These are phyloP conservation scores for Fraxinus americana DNA, from an alignment of 257 asterid genomes.

Conservation along the genomic window DNA sequence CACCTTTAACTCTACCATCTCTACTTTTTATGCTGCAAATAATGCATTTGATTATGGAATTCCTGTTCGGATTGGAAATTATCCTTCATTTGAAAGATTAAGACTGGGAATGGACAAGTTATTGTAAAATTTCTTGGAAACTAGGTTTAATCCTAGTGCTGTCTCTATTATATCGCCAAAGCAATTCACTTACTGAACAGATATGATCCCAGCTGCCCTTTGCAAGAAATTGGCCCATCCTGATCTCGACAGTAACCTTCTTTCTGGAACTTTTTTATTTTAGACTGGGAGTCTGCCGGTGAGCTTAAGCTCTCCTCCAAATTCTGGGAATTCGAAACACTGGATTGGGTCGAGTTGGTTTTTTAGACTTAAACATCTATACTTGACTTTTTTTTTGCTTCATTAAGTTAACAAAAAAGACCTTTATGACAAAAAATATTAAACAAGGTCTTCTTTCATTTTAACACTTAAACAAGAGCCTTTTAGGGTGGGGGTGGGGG, in stretches of 20 bases:
- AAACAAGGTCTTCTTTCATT: not conserved
- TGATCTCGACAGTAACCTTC: slow-evolving; percentile 39
- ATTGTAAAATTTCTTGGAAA: slow-evolving; percentile 44
- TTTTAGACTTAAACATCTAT: too few relatives aligned
- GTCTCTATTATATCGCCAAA: slow-evolving; percentile 40
- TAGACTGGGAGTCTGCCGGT: slow-evolving; percentile 48
- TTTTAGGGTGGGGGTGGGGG: too few relatives aligned
- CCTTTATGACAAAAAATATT: too few relatives aligned
- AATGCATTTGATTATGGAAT: slow-evolving; percentile 45
- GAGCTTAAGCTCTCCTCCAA: slow-evolving; percentile 27
- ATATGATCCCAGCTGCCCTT: slow-evolving; percentile 41
- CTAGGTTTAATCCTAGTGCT: slow-evolving; percentile 37
- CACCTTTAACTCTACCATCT: not conserved
- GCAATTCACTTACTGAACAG: slow-evolving; percentile 39
- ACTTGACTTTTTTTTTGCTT: not conserved
- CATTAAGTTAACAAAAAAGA: not conserved
- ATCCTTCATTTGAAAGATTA: slow-evolving; percentile 43
- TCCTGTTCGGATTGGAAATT: not conserved
- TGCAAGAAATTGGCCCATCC: slow-evolving; percentile 42
- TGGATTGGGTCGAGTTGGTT: not conserved
- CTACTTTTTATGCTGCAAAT: slow-evolving; percentile 27
- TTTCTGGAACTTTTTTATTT: slow-evolving; percentile 38
- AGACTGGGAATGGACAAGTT: slow-evolving; percentile 44
- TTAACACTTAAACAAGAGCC: not conserved
- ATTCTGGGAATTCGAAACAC: not conserved